Evolutionary conservation across 805 yeast species (phyloP).

Genomic region (Yarrowia keelungensis): DNA sequence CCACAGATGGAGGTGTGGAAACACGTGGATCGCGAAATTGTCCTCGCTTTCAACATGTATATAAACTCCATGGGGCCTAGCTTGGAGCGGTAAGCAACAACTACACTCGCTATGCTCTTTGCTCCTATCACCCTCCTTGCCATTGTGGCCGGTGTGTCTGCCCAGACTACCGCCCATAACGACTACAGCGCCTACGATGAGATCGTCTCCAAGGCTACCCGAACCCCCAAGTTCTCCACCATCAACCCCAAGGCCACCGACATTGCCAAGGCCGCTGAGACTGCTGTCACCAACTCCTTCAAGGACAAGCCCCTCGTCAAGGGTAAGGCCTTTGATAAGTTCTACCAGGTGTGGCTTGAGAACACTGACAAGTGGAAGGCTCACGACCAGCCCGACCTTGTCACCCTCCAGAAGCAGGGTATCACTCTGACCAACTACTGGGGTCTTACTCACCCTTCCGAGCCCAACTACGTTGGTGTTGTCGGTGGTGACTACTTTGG

Average conservation of each 20-base stretch:
- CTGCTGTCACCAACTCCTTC: constrained; percentile 1
- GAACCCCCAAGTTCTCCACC: constrained; percentile 7
- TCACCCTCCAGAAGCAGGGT: constrained; percentile 8
- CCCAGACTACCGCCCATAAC: constrained; percentile 8
- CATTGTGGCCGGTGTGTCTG: constrained; percentile 6
- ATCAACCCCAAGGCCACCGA: not conserved
- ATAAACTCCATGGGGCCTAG: not conserved
- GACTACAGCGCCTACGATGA: constrained; percentile 5
- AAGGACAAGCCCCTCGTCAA: constrained; percentile 14
- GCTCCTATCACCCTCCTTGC: constrained; percentile 5
- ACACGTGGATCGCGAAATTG: constrained; percentile 5
- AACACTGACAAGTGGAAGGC: constrained; percentile 17
- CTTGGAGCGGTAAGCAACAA: not conserved
- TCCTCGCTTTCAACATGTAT: not conserved
- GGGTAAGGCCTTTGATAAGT: constrained; percentile 11
- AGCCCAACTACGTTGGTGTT: constrained; percentile 16
- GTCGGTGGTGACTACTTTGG: constrained; percentile 12
- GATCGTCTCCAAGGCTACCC: constrained; percentile 6
- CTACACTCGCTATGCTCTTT: constrained; percentile 16
- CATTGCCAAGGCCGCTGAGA: constrained; percentile 9
- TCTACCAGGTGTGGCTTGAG: constrained; percentile 15
- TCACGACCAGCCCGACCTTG: not conserved
- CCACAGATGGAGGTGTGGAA: not conserved
- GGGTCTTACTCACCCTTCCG: constrained; percentile 15
- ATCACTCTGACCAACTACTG: constrained; percentile 10